Base-by-base conservation (phyloP, 257 asterid species). In the Rauvolfia tetraphylla region DNA sequence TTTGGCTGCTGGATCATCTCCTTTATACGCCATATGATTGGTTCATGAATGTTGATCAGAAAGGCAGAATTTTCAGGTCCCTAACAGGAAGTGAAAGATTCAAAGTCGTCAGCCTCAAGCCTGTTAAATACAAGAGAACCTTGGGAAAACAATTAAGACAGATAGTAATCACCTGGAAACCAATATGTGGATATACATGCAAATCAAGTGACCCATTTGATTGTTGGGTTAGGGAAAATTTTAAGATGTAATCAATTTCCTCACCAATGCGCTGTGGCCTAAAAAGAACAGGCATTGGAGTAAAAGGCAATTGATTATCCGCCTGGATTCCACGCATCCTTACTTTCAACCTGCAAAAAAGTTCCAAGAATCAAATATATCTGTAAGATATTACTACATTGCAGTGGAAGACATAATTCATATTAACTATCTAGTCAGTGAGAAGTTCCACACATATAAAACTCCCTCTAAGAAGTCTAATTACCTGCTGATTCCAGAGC, bases 221-320 rank as follows among this genome's bases (percentile, higher is more conserved):
- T 82, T 93, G 99, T 83, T 90, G 99, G 72, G 98, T 95, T 73
- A 95, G 79, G 56, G 98, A 91, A 83, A 95, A 89, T 87, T 95
- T 93, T 90, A 95, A 87, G 82, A 87, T 84, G 84, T 87, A 88
- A 82, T 95, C 98, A 78, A 82, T 83, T 81, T 91, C 97, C 84
- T 90, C 98, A 54, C 90, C 99, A 76, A 86, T 79, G 82, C 96
- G 88, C 81, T 95, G 98, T 56, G 98, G 89, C 74, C 97, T 90
- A 84, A 95, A 90, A 73, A 95, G 97, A 84, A 95, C 99, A 29
- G 99, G 99, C 92, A 88, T 90, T 70, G 97, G 98, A 82, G 98
- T 90, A 82, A 95, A 86, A 79, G 98, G 99, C 88, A 95, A 79
- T 80, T 95, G 99, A 88, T 95, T 95, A 82, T 95, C 99, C 76